Conservation (phyloP, 2,329 filamentous ascomycete genomes). For the Dothidotthia symphoricarpi region DNA sequence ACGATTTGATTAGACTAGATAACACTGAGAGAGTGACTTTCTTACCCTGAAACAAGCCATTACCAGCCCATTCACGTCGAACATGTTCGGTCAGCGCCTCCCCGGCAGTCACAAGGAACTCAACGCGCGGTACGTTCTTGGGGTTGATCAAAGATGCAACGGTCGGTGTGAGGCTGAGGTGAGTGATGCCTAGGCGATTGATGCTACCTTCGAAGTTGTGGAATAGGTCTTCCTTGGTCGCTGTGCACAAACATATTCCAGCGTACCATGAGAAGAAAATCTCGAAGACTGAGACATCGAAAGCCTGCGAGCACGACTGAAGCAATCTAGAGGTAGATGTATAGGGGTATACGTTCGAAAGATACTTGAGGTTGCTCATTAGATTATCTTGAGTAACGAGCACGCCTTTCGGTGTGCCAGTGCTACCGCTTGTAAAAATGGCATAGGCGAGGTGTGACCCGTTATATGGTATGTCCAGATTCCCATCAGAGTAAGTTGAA, state of each 20-base stretch:
- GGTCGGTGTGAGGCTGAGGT: slow-evolving; percentile 82
- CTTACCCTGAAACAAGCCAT: slow-evolving; percentile 67
- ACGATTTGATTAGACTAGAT: background rate
- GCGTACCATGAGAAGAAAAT: slow-evolving; percentile 81
- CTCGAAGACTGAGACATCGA: slow-evolving; percentile 86
- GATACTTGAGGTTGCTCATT: slow-evolving; percentile 68
- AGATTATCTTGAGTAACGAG: slow-evolving; percentile 73
- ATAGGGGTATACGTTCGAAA: slow-evolving; percentile 66
- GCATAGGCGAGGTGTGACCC: slow-evolving; percentile 66
- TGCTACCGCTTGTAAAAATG: slow-evolving; percentile 82
- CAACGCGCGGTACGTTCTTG: slow-evolving; percentile 64
- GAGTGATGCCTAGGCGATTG: slow-evolving; percentile 63
- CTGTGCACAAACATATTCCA: slow-evolving; percentile 76
- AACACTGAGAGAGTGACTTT: slow-evolving; percentile 6
- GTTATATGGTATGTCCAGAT: slow-evolving; percentile 42
- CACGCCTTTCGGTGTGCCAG: slow-evolving; percentile 76
- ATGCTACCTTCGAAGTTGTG: slow-evolving; percentile 69
- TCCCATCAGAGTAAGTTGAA: slow-evolving; percentile 33
- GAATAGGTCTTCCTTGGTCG: slow-evolving; percentile 71
- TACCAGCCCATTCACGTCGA: slow-evolving; percentile 64
- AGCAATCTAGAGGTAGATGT: slow-evolving; percentile 60
- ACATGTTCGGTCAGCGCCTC: slow-evolving; percentile 75
- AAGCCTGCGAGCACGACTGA: slow-evolving; percentile 80
- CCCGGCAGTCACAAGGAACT: slow-evolving; percentile 77
- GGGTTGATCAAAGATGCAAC: slow-evolving; percentile 75